These are phyloP conservation scores for Saccharum spontaneum DNA, from an alignment of 176 grass and related monocot species.

Conservation along the genomic window DNA sequence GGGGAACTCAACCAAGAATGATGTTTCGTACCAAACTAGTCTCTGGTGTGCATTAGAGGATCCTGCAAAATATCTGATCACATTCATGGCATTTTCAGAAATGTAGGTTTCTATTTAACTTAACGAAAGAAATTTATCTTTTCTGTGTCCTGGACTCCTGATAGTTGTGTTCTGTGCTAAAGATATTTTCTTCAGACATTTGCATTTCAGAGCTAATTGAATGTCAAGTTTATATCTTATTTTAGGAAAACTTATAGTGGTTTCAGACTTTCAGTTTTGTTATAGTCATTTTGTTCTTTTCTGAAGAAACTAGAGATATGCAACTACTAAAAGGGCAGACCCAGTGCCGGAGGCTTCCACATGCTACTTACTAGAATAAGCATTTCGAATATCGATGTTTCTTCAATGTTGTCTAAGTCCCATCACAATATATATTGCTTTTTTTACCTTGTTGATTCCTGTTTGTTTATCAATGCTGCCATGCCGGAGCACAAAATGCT, in stretches of 20 bases:
- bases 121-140: background rate
- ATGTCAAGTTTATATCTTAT: background rate
- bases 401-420: conserved; percentile 29
- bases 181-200: background rate
- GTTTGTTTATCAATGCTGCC: background rate
- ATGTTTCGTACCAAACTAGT: conserved; percentile 75
- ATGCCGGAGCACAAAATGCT: background rate
- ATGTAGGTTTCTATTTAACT: conserved; percentile 56
- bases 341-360: too few species aligned
- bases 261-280: background rate
- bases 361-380: background rate
- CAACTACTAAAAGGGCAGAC: too few species aligned
- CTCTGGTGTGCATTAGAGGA: conserved; percentile 90
- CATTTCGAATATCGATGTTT: conserved; percentile 17
- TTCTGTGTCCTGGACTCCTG: background rate
- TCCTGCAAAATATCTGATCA: conserved; percentile 93
- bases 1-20: conserved; percentile 44
- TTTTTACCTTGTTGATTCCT: background rate
- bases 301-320: background rate
- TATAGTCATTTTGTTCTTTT: conserved; percentile 18
- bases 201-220: background rate
- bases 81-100: conserved; percentile 95
- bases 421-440: conserved; percentile 2
- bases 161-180: background rate
- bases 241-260: background rate